Evolutionary conservation across 768 basidiomycete genomes (phyloP).

Genomic region (Sarcodon aspratus): DNA sequence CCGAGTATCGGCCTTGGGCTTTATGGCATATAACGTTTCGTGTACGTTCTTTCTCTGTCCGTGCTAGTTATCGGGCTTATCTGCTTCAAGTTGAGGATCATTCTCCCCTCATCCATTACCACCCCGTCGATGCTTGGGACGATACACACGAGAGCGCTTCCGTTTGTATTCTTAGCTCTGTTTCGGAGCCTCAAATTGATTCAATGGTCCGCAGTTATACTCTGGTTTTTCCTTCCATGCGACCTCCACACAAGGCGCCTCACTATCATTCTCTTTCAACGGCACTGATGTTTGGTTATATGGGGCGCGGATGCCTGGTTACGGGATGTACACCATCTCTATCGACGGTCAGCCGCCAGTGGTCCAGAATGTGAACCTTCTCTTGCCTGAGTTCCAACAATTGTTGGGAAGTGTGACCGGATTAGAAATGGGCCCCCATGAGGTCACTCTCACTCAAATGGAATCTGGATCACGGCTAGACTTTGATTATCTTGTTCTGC

Average conservation of each 20-base stretch:
- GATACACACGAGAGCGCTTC: constrained; percentile 31
- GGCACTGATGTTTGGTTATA: constrained; percentile 45
- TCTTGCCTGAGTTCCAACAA: constrained; percentile 20
- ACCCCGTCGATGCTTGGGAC: constrained; percentile 37
- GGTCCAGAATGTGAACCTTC: constrained; percentile 22
- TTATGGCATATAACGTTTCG: constrained; percentile 15
- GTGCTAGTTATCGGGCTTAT: neutral
- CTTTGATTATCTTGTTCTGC: constrained; percentile 36
- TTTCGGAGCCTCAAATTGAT: neutral
- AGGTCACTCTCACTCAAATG: constrained; percentile 25
- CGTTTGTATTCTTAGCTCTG: constrained; percentile 18
- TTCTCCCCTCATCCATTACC: constrained; percentile 42
- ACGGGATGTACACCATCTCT: constrained; percentile 33
- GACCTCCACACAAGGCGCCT: constrained; percentile 31
- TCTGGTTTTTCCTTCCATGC: constrained; percentile 32
- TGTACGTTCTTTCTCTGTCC: constrained; percentile 8
- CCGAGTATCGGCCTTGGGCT: neutral
- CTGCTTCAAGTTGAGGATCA: constrained; percentile 38
- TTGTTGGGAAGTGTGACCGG: constrained; percentile 31
- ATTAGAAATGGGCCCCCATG: constrained; percentile 34
- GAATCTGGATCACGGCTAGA: constrained; percentile 35
- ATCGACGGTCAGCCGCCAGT: constrained; percentile 30
- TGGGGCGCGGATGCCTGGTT: constrained; percentile 32
- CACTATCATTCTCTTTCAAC: constrained; percentile 37
- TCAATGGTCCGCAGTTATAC: constrained; percentile 24